Base-by-base conservation (phyloP, 495 filamentous ascomycete genomes). In the Jackrogersella minutella region DNA sequence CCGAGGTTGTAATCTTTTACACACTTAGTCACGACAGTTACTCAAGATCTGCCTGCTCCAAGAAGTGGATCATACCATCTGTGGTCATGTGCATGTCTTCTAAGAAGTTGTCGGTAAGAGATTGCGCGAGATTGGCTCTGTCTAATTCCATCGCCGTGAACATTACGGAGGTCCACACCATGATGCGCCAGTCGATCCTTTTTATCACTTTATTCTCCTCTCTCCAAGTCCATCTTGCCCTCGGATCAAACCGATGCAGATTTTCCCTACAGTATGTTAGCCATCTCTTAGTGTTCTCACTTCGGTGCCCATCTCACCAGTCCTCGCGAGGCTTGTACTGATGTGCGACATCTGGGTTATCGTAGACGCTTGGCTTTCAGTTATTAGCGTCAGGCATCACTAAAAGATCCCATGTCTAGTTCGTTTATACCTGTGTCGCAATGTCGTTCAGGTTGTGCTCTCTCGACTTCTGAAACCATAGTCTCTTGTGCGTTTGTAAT, bases 141-240 rank as follows among this genome's bases (percentile, higher is more conserved):
- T 96, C 92, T 1, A 94, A 79, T 64, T 96, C 90, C 24, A 96
- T 83, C 0, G 90, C 90, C 54, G 94, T 93, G 75, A 95, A 94
- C 76, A 91, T 93, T 22, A 94, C 71, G 65, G 90, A 93, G 4
- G 86, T 86, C 79, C 87, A 93, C 21, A 75, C 57, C 76, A 80
- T 80, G 64, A 81, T 80, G 0, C 72, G 68, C 55, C 72, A 71
- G 58, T 81, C 79, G 17, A 81, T 72, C 58, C 77, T 80, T 34
- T 74, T 70, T 9, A 81, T 58, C 2, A 81, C 60, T 13, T 63
- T 31, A 16, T 70, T 61, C 28, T 81, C 79, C 39, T 81, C 78
- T 5, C 63, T 63, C 79, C 79, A 81, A 2, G 75, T 80, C 78
- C 79, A 81, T 58, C 79, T 65, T 4, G 51, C 70, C 1, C 69